Conservation (phyloP, 2,329 filamentous ascomycete species). For the Phoma sp. region DNA sequence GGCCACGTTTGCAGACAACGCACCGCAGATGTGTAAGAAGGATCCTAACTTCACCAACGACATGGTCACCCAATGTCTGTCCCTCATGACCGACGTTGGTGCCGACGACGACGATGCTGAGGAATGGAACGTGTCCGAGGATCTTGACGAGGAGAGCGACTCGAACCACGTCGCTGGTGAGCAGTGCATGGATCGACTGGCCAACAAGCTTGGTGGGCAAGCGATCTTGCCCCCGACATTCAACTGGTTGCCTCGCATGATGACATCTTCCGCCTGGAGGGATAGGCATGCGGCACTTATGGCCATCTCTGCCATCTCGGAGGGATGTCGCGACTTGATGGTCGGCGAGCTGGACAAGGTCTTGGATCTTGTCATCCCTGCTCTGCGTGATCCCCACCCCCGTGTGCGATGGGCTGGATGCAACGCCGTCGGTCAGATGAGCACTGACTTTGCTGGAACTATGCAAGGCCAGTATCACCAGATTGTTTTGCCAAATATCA, state of each 20-base stretch:
- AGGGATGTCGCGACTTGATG: slow-evolving; percentile 96
- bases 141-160: slow-evolving; percentile 97
- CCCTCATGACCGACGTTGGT: slow-evolving; percentile 96
- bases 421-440: slow-evolving; percentile 99
- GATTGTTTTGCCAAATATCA: slow-evolving; percentile 84
- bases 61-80: slow-evolving; percentile 98
- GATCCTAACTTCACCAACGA: slow-evolving; percentile 89
- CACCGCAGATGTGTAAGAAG: slow-evolving; percentile 92
- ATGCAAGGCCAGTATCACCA: slow-evolving; percentile 98
- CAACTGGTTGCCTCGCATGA: slow-evolving; percentile 96
- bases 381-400: slow-evolving; percentile 86
- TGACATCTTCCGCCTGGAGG: slow-evolving; percentile 91
- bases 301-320: slow-evolving; percentile 98
- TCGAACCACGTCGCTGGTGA: slow-evolving; percentile 97
- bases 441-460: slow-evolving; percentile 95
- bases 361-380: slow-evolving; percentile 90
- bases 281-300: slow-evolving; percentile 96
- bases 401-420: slow-evolving; percentile 97
- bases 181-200: slow-evolving; percentile 96
- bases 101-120: slow-evolving; percentile 91
- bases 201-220: slow-evolving; percentile 95
- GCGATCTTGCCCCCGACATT: slow-evolving; percentile 93
- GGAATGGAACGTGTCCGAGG: slow-evolving; percentile 92
- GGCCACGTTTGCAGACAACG: slow-evolving; percentile 96
- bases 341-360: slow-evolving; percentile 92